Evolutionary conservation across 2,329 filamentous ascomycete genomes (phyloP).

Genomic region (Botrytis byssoidea): DNA sequence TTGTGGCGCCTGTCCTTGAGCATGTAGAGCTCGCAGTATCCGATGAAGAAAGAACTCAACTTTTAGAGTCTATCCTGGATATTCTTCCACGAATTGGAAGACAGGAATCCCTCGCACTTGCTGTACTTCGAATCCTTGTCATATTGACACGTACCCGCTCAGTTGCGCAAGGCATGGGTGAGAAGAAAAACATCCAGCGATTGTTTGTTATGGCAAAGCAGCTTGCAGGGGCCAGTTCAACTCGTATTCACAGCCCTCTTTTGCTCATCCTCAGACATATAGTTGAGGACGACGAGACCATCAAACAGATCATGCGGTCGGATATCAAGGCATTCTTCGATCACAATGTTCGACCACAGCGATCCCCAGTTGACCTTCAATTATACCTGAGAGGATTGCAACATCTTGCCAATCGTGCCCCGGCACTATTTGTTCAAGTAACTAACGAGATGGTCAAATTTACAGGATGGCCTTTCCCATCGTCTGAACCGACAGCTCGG

Average conservation of each 20-base stretch:
- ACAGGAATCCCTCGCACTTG: slow-evolving; percentile 79
- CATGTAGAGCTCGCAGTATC: slow-evolving; percentile 62
- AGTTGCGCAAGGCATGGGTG: slow-evolving; percentile 72
- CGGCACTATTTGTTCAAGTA: slow-evolving; percentile 82
- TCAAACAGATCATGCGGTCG: slow-evolving; percentile 87
- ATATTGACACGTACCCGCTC: slow-evolving; percentile 79
- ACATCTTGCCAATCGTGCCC: slow-evolving; percentile 75
- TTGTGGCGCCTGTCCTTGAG: slow-evolving; percentile 56
- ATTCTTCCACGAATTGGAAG: slow-evolving; percentile 85
- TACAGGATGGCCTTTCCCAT: slow-evolving; percentile 52
- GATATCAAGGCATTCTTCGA: slow-evolving; percentile 83
- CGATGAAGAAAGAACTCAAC: slow-evolving; percentile 61
- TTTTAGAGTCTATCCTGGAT: slow-evolving; percentile 78
- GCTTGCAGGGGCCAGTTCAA: slow-evolving; percentile 73
- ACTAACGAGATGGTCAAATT: slow-evolving; percentile 83
- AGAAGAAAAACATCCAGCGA: slow-evolving; percentile 85
- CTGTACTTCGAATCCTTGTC: slow-evolving; percentile 78
- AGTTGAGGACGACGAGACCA: slow-evolving; percentile 86
- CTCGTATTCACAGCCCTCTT: slow-evolving; percentile 61
- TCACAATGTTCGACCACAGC: slow-evolving; percentile 46
- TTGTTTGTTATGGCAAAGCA: slow-evolving; percentile 96
- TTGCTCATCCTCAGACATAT: slow-evolving; percentile 89
- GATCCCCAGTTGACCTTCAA: slow-evolving; percentile 64
- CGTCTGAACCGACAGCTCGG: slow-evolving; percentile 42
- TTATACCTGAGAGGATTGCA: slow-evolving; percentile 75